Evolutionary conservation across 2,329 filamentous ascomycete genomes (phyloP).

Genomic region (Cladosporium sp.): DNA sequence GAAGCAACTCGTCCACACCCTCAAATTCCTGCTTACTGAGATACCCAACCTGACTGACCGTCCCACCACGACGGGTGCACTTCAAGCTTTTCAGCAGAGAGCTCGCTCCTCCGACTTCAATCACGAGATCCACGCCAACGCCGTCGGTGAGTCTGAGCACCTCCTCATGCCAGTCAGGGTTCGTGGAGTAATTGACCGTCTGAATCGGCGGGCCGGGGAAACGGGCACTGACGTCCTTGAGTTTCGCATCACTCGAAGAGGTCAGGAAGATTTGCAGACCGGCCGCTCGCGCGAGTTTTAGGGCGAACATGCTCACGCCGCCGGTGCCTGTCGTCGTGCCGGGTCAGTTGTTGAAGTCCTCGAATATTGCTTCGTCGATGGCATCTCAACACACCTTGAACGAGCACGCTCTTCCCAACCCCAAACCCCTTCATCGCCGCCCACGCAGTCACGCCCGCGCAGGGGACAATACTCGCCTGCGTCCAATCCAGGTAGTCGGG

Average conservation of each 20-base stretch:
- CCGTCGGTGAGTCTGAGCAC: conserved; percentile 43
- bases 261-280: conserved; percentile 35
- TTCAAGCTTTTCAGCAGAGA: conserved; percentile 24
- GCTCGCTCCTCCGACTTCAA: conserved; percentile 33
- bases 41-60: too few species aligned
- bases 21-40: too few species aligned
- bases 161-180: conserved; percentile 53
- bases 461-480: too few species aligned
- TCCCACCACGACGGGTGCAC: conserved; percentile 21
- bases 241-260: conserved; percentile 53
- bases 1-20: too few species aligned
- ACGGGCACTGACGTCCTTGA: conserved; percentile 45
- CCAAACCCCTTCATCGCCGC: too few species aligned
- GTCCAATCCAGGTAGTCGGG: too few species aligned
- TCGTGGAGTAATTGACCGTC: conserved; percentile 56
- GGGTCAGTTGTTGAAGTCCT: too few species aligned
- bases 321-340: too few species aligned
- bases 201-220: conserved; percentile 45
- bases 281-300: conserved; percentile 26
- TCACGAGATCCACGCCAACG: conserved; percentile 13
- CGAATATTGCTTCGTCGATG: too few species aligned
- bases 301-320: conserved; percentile 28
- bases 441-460: too few species aligned
- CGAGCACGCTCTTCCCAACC: too few species aligned
- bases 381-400: too few species aligned